Base-by-base conservation (phyloP, 1,139 yeast species). In the Entelexis sorbosivorans region DNA sequence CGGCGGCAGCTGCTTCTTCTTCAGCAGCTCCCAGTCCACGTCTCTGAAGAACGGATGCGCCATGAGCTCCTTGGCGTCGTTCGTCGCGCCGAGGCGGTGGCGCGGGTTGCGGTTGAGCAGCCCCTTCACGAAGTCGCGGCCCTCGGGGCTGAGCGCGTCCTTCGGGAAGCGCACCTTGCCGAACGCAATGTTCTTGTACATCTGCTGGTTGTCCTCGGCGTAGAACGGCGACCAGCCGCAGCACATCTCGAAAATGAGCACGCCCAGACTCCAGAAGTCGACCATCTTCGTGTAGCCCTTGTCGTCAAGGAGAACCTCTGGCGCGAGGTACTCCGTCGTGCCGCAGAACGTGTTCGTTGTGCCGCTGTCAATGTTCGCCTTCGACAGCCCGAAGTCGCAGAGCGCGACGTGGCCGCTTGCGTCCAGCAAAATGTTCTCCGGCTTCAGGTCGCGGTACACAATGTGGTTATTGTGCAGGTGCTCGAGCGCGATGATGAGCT, bases 171-270 rank as follows among this genome's bases (percentile, higher is more conserved):
- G 76, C 31, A 91, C 97, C 66, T 91, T 91, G 57, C 98, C 97
- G 70, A 88, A 91, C 2, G 97, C 97, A 70, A 91, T 91, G 69
- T 91, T 91, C 70, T 89, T 89, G 72, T 91, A 91, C 97, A 91
- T 91, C 69, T 89, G 96, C 71, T 91, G 97, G 50, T 95, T 87
- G 66, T 86, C 91, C 58, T 89, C 96, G 40, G 97, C 97, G 64
- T 87, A 89, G 66, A 91, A 91, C 51, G 98, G 98, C n/a, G 95
- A 84, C 97, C 97, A 91, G 40, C 98, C 98, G 70, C 97, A 91
- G 67, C 96, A 76, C 98, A 91, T 91, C 67, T 91, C 98, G 66
- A 85, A 91, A 44, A 91, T 73, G 48, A 91, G 73, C 36, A 91
- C 91, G 35, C 98, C 98, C 58, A 91, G 73, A 1, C 97, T 91